These are phyloP conservation scores for Glycine soja DNA, from an alignment of 306 rosid species.

Conservation along the genomic window DNA sequence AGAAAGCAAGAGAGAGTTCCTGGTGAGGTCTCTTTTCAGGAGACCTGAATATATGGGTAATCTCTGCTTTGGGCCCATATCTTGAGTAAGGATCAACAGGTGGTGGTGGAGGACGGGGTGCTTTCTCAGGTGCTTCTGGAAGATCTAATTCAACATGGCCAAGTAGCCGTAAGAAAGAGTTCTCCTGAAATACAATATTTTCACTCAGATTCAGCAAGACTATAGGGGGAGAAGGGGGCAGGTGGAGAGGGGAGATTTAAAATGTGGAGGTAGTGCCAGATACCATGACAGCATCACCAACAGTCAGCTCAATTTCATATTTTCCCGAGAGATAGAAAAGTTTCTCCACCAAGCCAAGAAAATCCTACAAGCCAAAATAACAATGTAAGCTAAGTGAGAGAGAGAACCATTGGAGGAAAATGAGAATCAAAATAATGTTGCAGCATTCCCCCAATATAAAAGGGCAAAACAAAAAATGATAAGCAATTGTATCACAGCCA, in stretches of 20 bases:
- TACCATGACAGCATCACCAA: slow-evolving; percentile 99
- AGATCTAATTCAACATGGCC: slow-evolving; percentile 88
- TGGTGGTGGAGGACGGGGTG: slow-evolving; percentile 77
- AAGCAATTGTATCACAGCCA: background rate
- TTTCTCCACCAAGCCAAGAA: slow-evolving; percentile 83
- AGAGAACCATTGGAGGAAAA: slow-evolving; percentile 21
- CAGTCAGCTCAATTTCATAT: slow-evolving; percentile 85
- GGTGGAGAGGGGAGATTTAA: background rate
- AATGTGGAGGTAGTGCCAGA: slow-evolving; percentile 16
- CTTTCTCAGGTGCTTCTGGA: slow-evolving; percentile 96
- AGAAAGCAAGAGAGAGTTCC: slow-evolving; percentile 82
- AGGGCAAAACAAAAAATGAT: slow-evolving; percentile 18
- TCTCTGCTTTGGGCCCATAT: slow-evolving; percentile 90
- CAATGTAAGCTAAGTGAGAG: slow-evolving; percentile 39
- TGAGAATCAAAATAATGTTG: slow-evolving; percentile 18
- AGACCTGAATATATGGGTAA: slow-evolving; percentile 80
- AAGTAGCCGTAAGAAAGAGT: slow-evolving; percentile 76
- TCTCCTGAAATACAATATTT: slow-evolving; percentile 69
- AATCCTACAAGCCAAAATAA: slow-evolving; percentile 34
- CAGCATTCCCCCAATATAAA: background rate
- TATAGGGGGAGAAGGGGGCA: background rate
- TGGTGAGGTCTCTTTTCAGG: slow-evolving; percentile 89
- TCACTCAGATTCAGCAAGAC: slow-evolving; percentile 40
- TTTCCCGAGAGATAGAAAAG: slow-evolving; percentile 88
- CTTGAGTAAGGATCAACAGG: slow-evolving; percentile 77